Conservation (phyloP, 495 filamentous ascomycete species). For the Achaetomiella virescens region DNA sequence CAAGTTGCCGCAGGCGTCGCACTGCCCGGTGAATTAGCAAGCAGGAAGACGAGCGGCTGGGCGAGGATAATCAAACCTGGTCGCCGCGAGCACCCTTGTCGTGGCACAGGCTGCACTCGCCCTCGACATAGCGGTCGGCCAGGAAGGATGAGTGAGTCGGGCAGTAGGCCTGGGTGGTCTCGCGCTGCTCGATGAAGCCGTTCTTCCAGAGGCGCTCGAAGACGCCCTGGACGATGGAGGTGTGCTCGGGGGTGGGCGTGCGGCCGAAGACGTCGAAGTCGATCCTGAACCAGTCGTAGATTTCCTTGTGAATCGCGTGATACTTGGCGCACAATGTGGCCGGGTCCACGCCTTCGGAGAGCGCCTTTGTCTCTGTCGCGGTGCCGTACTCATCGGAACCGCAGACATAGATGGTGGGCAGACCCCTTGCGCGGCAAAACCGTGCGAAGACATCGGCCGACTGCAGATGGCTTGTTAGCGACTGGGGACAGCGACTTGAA, state of each 20-base stretch:
- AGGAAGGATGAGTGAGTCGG: conserved; percentile 77
- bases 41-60: not conserved
- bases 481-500: not conserved
- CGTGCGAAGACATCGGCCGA: conserved; percentile 50
- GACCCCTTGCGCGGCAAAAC: conserved; percentile 63
- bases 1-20: conserved; percentile 74
- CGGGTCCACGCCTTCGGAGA: conserved; percentile 64
- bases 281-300: conserved; percentile 80
- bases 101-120: conserved; percentile 65
- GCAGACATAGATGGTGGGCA: conserved; percentile 60
- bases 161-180: conserved; percentile 76
- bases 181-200: conserved; percentile 75
- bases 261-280: conserved; percentile 79
- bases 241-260: conserved; percentile 75
- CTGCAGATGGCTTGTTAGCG: conserved; percentile 11
- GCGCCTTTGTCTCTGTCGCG: conserved; percentile 72
- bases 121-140: conserved; percentile 91
- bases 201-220: conserved; percentile 72
- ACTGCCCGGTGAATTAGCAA: conserved; percentile 41
- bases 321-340: conserved; percentile 80
- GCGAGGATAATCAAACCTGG: conserved; percentile 13
- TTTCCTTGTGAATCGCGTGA: conserved; percentile 71
- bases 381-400: conserved; percentile 69
- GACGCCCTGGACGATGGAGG: conserved; percentile 76
- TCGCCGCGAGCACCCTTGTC: conserved; percentile 74